Base-by-base conservation (phyloP, 2,329 filamentous ascomycete species). In the Ophiostoma australiae region DNA sequence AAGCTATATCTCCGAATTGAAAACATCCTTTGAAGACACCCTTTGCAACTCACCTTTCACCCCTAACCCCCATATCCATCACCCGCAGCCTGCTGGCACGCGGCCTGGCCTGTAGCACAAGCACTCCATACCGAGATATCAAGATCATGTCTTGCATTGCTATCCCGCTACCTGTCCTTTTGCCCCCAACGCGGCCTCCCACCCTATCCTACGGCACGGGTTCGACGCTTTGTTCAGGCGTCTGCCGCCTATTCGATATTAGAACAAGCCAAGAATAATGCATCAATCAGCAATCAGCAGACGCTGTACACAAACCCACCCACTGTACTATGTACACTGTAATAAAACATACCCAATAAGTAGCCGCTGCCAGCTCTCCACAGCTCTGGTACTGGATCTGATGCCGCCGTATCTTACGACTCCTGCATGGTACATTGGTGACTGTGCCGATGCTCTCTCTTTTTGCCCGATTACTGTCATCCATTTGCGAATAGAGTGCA, bases 141-240 rank as follows among this genome's bases (percentile, higher is more conserved):
- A 13, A 58, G n/a, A 23, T 27, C 52, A 58, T 58, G 52, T 58
- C 52, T 31, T 58, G 52, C 23, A n/a, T 58, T 27, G 10, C 52
- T n/a, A 23, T 17, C 23, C 52, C n/a, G 52, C 52, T 58, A 31
- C 52, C 52, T 58, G 52, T 31, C 23, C 23, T 58, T 31, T 58
- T 58, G 52, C 52, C 52, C 48, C 52, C 52, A 58, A 27, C 23
- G 52, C 23, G n/a, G 27, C 27, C 27, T 31, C n/a, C n/a, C 27
- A 31, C n/a, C 52, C 52, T 58, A n/a, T 58, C 52, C 52, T 17
- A 58, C 23, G 52, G 52, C 52, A 27, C 52, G 52, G 52, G 52
- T 58, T 23, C 44, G 10, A 58, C n/a, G 52, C 52, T 58, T 27
- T 58, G 52, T 27, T 27, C 52, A 58, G 52, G 52, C n/a, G 52